Evolutionary conservation across 257 asterid genomes (phyloP).

Genomic region (Ophiorrhiza pumila): DNA sequence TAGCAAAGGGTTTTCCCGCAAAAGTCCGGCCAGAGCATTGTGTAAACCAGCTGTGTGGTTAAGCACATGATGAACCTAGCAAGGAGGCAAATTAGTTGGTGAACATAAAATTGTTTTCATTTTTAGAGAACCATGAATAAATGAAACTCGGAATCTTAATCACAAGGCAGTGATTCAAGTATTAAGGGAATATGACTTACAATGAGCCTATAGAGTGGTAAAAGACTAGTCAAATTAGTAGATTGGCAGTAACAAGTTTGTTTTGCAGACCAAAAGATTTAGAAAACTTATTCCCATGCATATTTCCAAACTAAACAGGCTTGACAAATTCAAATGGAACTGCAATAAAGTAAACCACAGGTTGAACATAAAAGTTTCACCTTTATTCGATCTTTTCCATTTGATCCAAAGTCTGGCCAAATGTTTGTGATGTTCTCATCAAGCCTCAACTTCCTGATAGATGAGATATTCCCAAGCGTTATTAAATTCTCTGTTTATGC

Average conservation of each 20-base stretch:
- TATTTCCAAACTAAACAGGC: too few relatives aligned
- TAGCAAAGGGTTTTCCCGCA: constrained; percentile 71
- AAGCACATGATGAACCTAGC: constrained; percentile 94
- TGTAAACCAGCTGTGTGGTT: constrained; percentile 97
- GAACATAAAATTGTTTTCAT: background rate
- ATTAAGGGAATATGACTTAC: background rate
- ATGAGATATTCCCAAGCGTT: constrained; percentile 18
- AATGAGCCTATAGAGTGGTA: background rate
- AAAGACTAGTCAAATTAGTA: background rate
- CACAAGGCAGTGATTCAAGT: background rate
- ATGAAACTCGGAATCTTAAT: background rate
- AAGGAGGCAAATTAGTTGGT: constrained; percentile 18
- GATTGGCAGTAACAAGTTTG: background rate
- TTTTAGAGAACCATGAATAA: background rate
- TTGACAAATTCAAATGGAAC: background rate
- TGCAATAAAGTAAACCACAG: background rate
- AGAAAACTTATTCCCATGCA: background rate
- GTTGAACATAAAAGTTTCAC: constrained; percentile 32
- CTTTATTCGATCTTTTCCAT: constrained; percentile 80
- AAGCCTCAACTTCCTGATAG: constrained; percentile 72
- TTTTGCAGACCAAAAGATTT: background rate
- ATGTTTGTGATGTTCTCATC: constrained; percentile 65
- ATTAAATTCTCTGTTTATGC: background rate
- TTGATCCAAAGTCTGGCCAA: constrained; percentile 85
- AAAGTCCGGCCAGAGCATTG: constrained; percentile 63